Base-by-base conservation (phyloP, 257 asterid species). In the Coffea eugenioides region DNA sequence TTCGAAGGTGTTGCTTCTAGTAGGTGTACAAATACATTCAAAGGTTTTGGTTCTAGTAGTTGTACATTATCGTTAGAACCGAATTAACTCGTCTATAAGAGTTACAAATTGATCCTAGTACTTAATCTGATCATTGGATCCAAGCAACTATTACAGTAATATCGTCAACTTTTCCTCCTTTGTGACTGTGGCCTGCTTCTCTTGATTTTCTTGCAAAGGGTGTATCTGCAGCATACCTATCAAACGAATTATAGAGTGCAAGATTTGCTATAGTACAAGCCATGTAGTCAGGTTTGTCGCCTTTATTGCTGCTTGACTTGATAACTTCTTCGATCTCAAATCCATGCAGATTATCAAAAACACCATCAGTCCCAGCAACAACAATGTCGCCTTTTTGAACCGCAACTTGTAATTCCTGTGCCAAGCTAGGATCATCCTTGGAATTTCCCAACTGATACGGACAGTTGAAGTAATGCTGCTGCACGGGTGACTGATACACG, bases 161-260 rank as follows among this genome's bases (percentile, higher is more conserved):
- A 14, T 82, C 88, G 65, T 86, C 88, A 4, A 49, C 6, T 57
- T 82, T 84, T 48, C 87, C 88, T 27, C 87, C 87, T 9, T 0
- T 18, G 23, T 18, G 78, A 36, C 4, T 8, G 0, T 7, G 13
- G 3, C 84, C 76, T 1, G 82, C 84, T 39, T 21, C 43, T 45
- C 54, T 27, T 1, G 85, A 46, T 0, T 80, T 78, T 13, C 54
- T 77, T n/a, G 83, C 69, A 51, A 41, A 86, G 0, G 86, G 88
- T 13, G 85, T 77, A 46, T 74, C 43, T 39, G 43, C 84, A 7
- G 57, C 66, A 21, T 4, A 68, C 52, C 69, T 62, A 20, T 86
- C 88, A 36, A 84, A 79, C 20, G 90, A 86, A 7, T 82, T 86
- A 69, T 86, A 69, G 0, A 69, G 69, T 0, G 89, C 88, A 16